A percentile compares a stretch with the other conserved stretches of the same genome.
phyloP scores from a whole-genome alignment of 345 rosid genomes.

The Mercurialis annua region DNA sequence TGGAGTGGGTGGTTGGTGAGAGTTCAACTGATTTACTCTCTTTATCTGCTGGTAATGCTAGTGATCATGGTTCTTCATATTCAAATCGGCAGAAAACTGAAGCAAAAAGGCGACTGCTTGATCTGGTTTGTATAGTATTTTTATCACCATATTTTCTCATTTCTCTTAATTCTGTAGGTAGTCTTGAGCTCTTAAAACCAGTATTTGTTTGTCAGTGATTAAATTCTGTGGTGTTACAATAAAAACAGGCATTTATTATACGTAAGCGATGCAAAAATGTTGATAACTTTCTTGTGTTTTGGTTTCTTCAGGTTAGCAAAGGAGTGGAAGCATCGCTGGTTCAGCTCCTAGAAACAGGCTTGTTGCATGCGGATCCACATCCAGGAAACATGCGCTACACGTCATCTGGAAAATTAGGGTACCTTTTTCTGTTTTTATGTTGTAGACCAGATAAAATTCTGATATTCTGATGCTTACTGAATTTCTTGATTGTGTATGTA shows the following conservation, averaged over 20 bases:
- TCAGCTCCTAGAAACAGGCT: conserved; percentile 92
- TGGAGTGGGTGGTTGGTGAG: conserved; percentile 97
- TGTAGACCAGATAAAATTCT: conserved; percentile 4
- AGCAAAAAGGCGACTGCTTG: conserved; percentile 69
- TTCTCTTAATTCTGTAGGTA: background rate
- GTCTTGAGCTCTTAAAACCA: background rate
- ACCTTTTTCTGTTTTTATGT: conserved; percentile 22
- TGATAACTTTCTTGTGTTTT: conserved; percentile 13
- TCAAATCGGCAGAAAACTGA: conserved; percentile 57
- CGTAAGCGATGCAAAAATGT: background rate
- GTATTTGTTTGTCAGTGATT: background rate
- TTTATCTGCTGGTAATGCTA: conserved; percentile 37
- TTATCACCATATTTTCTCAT: background rate
- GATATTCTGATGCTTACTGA: conserved; percentile 20
- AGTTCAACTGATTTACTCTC: conserved; percentile 69
- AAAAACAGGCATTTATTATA: background rate
- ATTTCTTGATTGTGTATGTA: conserved; percentile 1
- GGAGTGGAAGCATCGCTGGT: conserved; percentile 91
- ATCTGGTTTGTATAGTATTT: conserved; percentile 49
- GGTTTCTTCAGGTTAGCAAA: conserved; percentile 63
- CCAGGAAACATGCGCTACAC: conserved; percentile 90
- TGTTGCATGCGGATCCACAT: conserved; percentile 98
- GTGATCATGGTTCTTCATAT: conserved; percentile 32
- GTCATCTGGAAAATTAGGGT: conserved; percentile 85
- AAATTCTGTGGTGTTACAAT: background rate